phyloP scores from a whole-genome alignment of 345 rosid species.

The Corymbia maculata region DNA sequence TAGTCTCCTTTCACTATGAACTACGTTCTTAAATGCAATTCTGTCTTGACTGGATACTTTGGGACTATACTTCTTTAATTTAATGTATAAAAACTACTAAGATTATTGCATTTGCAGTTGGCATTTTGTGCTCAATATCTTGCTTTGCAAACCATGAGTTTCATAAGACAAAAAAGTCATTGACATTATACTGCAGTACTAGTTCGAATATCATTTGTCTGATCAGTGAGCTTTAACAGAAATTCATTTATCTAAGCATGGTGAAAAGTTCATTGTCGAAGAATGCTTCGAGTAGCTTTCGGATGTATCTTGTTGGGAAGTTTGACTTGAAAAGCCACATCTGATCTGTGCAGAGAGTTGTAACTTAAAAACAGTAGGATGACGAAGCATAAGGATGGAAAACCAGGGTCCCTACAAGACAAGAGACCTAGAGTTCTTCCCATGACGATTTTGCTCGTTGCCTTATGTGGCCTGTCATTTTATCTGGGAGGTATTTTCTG shows the following conservation, averaged over 20 bases:
- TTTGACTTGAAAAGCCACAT: slow-evolving; percentile 15
- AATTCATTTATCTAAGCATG: background rate
- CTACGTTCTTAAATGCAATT: background rate
- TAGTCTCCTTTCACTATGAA: background rate
- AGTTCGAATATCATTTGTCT: background rate
- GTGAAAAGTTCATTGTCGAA: background rate
- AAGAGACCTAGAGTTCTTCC: slow-evolving; percentile 39
- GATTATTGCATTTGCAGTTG: background rate
- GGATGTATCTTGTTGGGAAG: background rate
- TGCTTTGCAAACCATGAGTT: background rate
- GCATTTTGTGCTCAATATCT: background rate
- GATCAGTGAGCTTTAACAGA: background rate
- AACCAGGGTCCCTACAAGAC: slow-evolving; percentile 37
- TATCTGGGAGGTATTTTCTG: slow-evolving; percentile 86
- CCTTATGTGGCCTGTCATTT: slow-evolving; percentile 75
- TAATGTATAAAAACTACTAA: background rate
- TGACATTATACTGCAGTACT: background rate
- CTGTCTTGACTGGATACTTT: background rate
- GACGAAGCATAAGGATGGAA: slow-evolving; percentile 90
- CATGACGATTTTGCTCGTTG: slow-evolving; percentile 36
- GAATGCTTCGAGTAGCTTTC: background rate
- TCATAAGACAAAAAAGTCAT: background rate
- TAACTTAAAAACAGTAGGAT: background rate
- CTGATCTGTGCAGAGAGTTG: slow-evolving; percentile 18
- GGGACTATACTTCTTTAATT: background rate